Evolutionary conservation across 1,139 yeast species (phyloP), one percentile per base, ranked within the genome.

Genomic region (Tardiomyces blankii): DNA sequence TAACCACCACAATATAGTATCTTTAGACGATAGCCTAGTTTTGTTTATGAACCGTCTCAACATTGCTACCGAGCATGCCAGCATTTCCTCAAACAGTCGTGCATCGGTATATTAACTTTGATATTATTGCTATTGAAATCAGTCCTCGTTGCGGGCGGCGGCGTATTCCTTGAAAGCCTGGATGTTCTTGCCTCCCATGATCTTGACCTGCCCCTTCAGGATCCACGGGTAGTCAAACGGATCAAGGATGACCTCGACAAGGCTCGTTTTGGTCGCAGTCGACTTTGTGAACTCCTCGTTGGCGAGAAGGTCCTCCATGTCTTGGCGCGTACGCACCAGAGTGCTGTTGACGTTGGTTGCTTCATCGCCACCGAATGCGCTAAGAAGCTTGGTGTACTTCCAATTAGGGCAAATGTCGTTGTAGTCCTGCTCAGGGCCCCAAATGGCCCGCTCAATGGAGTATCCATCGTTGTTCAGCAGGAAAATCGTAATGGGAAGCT

Each of bases 401-500:
- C 95, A 87, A 48, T 67, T 60, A 39, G 83, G 80, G 59, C 82
- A 78, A 49, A 86, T 81, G 57, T 87, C 95, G 59, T 87, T 87
- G 62, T 87, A 88, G 1, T 74, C 65, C 58, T 86, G 78, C 14
- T 77, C 72, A 28, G 87, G 81, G 1, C 96, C 96, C 62, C 79
- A 74, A 49, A 87, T 83, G 30, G 82, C 76, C 56, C 96, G 77
- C 66, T 88, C 96, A 47, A 87, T 85, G 1, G 94, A 81, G 65
- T 87, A 88, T 0, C 96, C 96, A 47, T 76, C 75, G 63, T 88
- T 88, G 66, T 87, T 88, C 64, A 86, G 68, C 47, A 87, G 62
- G 53, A 85, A 70, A 27, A 88, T 72, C 42, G 81, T 74, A 19
- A 89, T 83, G 16, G 74, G 73, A 33, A 81, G 68, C 25, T 72